phyloP scores from a whole-genome alignment of 495 filamentous ascomycete species.

The Umbilicaria muhlenbergii region DNA sequence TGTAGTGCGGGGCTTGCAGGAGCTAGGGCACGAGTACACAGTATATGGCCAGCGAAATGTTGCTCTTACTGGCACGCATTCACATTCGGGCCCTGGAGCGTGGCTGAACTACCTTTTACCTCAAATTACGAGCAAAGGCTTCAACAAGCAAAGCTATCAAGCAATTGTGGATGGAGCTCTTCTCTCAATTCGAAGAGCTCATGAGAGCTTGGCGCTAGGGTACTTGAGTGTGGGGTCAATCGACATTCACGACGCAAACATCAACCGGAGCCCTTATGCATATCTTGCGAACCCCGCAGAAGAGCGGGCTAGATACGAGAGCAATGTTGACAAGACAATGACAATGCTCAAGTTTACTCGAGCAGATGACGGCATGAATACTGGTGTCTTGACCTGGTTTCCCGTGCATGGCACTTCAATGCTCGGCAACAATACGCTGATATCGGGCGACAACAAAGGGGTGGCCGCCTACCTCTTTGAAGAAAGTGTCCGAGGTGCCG shows the following conservation, averaged over 20 bases:
- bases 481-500: constrained; percentile 40
- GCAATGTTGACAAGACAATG: constrained; percentile 75
- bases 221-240: constrained; percentile 57
- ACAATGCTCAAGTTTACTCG: constrained; percentile 71
- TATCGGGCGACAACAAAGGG: constrained; percentile 92
- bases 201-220: constrained; percentile 57
- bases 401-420: constrained; percentile 87
- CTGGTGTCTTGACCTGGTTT: constrained; percentile 82
- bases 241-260: constrained; percentile 67
- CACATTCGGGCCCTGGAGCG: constrained; percentile 80
- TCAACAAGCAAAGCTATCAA: constrained; percentile 75
- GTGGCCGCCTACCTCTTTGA: constrained; percentile 83
- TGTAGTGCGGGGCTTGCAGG: constrained; percentile 55
- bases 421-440: constrained; percentile 82
- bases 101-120: constrained; percentile 96
- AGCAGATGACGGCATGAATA: constrained; percentile 52
- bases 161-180: constrained; percentile 83
- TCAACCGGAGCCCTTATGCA: constrained; percentile 79
- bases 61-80: constrained; percentile 86
- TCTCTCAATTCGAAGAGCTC: constrained; percentile 66
- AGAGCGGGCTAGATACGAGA: constrained; percentile 59
- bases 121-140: constrained; percentile 82
- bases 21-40: constrained; percentile 50
- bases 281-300: constrained; percentile 78
- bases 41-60: constrained; percentile 73